Base-by-base conservation (phyloP, 768 basidiomycete species). In the Leucocoprinus birnbaumii region DNA sequence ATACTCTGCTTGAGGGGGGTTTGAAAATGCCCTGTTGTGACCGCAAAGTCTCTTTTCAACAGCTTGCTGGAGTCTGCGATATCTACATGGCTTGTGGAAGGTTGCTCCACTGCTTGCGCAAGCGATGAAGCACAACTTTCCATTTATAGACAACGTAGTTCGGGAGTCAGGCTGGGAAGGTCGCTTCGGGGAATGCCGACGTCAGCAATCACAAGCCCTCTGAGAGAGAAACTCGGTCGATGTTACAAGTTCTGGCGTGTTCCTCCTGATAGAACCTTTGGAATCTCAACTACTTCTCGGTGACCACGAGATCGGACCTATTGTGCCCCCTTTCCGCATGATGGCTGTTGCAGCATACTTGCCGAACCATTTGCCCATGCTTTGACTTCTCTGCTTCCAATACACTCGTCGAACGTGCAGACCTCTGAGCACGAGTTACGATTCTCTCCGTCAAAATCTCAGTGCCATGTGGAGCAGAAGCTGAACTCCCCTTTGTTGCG, bases 141-240 rank as follows among this genome's bases (percentile, higher is more conserved):
- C 70, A 67, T 68, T 66, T 70, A 68, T 68, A 65, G 70, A 63
- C 62, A 70, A 70, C 70, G 68, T 71, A 63, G 68, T 71, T 71
- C 66, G 26, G 31, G 31, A 31, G 31, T 31, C 31, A 31, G 11
- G 31, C 31, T 31, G 31, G 31, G 31, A 31, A 5, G 31, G 31
- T 31, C 51, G 31, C 21, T 9, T 42, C 47, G 54, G 54, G 35
- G 14, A 31, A 34, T 49, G 47, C 48, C 47, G 48, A 27, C 22
- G 14, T 22, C 31, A 21, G 18, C n/a, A 24, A 19, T 38, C 44
- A 38, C 31, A 53, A 37, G 35, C 19, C 18, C 13, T 5, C 8
- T 8, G 41, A 42, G 41, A 21, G 45, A 38, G 38, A n/a, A 38
- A 27, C 7, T n/a, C n/a, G n/a, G 16, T 47, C 31, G 6, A 5